These are phyloP conservation scores for Endogone sp. DNA, from an alignment of 192 early-diverging fungal species.

Conservation along the genomic window DNA sequence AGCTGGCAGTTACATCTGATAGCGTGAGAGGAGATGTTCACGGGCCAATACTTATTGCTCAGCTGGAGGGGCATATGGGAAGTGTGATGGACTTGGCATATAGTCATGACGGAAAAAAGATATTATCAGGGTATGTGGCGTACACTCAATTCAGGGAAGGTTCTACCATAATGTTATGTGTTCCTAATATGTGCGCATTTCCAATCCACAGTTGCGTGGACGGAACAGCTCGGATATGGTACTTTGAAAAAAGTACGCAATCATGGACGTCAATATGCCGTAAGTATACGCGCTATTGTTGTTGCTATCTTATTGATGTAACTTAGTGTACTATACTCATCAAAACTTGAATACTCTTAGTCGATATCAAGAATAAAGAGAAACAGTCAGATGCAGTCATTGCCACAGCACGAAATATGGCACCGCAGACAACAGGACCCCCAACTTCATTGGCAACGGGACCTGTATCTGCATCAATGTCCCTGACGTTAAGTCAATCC, in stretches of 20 bases:
- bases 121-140: constrained; percentile 63
- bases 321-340: too few relatives aligned
- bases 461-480: neutral
- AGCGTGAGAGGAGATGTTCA: neutral
- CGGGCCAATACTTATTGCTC: constrained; percentile 45
- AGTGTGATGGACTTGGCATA: constrained; percentile 74
- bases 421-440: constrained; percentile 18
- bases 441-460: constrained; percentile 15
- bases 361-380: constrained; percentile 30
- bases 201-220: constrained; percentile 48
- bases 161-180: neutral
- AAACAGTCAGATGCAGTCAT: constrained; percentile 29
- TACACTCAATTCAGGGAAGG: neutral
- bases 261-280: constrained; percentile 57
- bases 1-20: neutral
- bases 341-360: too few relatives aligned
- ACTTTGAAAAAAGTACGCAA: constrained; percentile 38
- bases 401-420: constrained; percentile 28
- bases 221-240: constrained; percentile 77
- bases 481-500: neutral
- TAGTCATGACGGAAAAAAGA: constrained; percentile 59
- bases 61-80: constrained; percentile 66
- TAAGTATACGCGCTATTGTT: constrained; percentile 22
- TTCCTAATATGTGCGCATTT: neutral
- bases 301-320: neutral